These are phyloP conservation scores for Cicer cuneatum DNA, from an alignment of 306 rosid genomes.

Conservation along the genomic window DNA sequence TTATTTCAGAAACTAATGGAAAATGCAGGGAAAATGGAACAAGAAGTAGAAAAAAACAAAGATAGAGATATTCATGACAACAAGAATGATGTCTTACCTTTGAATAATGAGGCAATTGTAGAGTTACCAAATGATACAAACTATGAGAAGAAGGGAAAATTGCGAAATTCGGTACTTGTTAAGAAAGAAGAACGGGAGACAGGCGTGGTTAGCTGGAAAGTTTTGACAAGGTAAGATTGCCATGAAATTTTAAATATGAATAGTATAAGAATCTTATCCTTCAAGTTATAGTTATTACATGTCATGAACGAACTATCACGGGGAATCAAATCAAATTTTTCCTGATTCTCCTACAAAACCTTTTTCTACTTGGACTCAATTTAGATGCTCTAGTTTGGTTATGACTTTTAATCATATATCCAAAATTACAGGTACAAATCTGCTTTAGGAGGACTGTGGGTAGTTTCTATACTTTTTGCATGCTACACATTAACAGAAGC, in stretches of 20 bases:
- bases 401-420: constrained; percentile 29
- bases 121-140: constrained; percentile 51
- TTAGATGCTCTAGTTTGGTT: constrained; percentile 23
- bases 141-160: constrained; percentile 58
- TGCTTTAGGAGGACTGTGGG: constrained; percentile 88
- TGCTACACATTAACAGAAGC: constrained; percentile 69
- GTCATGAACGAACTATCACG: not conserved
- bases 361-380: constrained; percentile 10
- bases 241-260: not conserved
- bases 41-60: constrained; percentile 50
- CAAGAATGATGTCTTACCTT: constrained; percentile 44
- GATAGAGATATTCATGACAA: constrained; percentile 38
- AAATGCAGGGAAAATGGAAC: constrained; percentile 89
- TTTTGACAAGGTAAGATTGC: constrained; percentile 64
- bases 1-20: constrained; percentile 91
- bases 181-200: constrained; percentile 91
- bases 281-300: not conserved
- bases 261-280: constrained; percentile 3
- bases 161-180: constrained; percentile 65
- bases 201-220: constrained; percentile 83
- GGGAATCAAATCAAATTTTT: too few species aligned
- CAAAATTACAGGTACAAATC: constrained; percentile 65
- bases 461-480: constrained; percentile 63
- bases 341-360: too few species aligned
- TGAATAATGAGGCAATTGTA: constrained; percentile 43